phyloP scores from a whole-genome alignment of 116 monocot species.

The Dioscorea cayenensis region DNA sequence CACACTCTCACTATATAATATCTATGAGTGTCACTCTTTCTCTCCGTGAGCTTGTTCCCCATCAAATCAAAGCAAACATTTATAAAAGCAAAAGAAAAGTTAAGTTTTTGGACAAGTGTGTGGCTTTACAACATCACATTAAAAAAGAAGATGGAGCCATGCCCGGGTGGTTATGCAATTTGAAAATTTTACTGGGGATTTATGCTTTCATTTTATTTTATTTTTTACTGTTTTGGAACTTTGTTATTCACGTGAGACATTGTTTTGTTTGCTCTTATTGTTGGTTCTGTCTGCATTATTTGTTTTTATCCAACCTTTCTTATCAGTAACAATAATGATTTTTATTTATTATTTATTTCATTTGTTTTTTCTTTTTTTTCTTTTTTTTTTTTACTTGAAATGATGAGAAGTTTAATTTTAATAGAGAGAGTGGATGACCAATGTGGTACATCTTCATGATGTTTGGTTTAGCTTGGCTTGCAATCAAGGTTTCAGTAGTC shows the following conservation, averaged over 20 bases:
- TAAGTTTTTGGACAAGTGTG: too few relatives aligned
- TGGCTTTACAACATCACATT: too few relatives aligned
- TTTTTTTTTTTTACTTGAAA: not conserved
- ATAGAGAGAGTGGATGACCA: not conserved
- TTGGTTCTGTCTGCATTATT: not conserved
- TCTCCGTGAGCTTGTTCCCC: not conserved
- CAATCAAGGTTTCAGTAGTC: not conserved
- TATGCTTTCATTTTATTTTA: too few relatives aligned
- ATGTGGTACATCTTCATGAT: not conserved
- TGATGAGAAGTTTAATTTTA: not conserved
- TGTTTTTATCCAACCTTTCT: not conserved
- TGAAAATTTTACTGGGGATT: not conserved
- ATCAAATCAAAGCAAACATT: too few relatives aligned
- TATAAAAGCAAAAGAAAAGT: too few relatives aligned
- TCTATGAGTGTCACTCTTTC: not conserved
- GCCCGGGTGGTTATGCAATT: not conserved
- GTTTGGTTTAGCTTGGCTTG: conserved; percentile 1
- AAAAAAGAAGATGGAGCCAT: too few relatives aligned
- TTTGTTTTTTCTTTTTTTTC: not conserved
- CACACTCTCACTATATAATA: too few relatives aligned
- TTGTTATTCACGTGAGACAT: not conserved
- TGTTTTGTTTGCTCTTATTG: not conserved
- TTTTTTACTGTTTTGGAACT: not conserved
- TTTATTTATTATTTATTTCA: not conserved
- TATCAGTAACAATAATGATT: not conserved